Evolutionary conservation across 495 filamentous ascomycete genomes (phyloP).

Genomic region (Neurospora sp.): DNA sequence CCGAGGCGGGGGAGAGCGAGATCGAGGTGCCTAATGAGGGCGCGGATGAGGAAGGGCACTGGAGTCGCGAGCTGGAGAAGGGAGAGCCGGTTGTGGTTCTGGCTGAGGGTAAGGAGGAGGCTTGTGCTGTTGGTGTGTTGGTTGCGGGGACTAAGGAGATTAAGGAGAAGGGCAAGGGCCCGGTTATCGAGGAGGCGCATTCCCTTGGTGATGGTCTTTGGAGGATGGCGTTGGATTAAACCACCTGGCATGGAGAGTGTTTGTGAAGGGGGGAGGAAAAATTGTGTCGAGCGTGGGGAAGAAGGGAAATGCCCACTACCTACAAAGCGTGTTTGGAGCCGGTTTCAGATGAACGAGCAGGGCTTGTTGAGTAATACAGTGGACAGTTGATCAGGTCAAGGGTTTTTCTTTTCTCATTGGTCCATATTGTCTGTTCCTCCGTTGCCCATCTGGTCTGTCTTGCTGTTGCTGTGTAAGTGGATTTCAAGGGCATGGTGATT

Average conservation of each 20-base stretch:
- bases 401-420: background rate
- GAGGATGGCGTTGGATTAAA: constrained; percentile 61
- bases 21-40: constrained; percentile 36
- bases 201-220: constrained; percentile 92
- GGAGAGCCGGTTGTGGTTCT: constrained; percentile 77
- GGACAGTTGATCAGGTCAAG: background rate
- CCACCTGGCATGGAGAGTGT: background rate
- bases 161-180: constrained; percentile 84
- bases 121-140: constrained; percentile 77
- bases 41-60: constrained; percentile 35
- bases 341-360: background rate
- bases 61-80: constrained; percentile 52
- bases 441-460: background rate
- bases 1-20: constrained; percentile 13
- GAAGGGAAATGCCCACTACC: background rate
- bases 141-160: constrained; percentile 86
- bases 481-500: background rate
- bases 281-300: background rate
- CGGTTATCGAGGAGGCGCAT: constrained; percentile 86
- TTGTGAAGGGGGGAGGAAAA: background rate
- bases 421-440: background rate
- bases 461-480: background rate
- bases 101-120: constrained; percentile 89
- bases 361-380: background rate
- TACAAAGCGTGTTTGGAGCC: background rate